These are phyloP conservation scores for Hypoxylon fragiforme DNA, from an alignment of 495 filamentous ascomycete species.

Conservation along the genomic window DNA sequence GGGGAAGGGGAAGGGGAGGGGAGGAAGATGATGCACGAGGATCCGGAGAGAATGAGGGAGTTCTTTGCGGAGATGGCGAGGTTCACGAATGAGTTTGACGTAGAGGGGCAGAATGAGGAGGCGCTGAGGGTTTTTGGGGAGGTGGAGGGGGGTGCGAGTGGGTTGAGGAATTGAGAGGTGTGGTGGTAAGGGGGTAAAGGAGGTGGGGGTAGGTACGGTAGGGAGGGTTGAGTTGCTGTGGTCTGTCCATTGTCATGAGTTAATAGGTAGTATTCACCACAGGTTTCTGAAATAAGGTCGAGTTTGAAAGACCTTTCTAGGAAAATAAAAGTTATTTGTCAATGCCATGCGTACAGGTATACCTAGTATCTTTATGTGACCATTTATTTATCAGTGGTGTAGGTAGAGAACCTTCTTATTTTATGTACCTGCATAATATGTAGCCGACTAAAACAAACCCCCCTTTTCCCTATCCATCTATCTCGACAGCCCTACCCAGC, in stretches of 20 bases:
- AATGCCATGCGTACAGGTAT: no score
- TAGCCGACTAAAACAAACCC: no score
- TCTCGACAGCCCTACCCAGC: background rate
- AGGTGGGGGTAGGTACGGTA: background rate
- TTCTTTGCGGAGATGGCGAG: constrained; percentile 37
- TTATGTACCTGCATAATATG: no score
- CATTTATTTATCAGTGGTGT: no score
- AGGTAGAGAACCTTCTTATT: no score
- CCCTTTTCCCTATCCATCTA: no score
- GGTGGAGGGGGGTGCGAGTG: background rate
- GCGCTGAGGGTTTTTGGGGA: constrained; percentile 27
- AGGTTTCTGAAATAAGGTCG: no score
- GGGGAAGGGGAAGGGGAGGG: constrained; percentile 41
- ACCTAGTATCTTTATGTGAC: no score
- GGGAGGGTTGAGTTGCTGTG: no score
- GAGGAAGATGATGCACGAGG: constrained; percentile 42
- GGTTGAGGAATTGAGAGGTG: background rate
- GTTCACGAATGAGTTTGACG: constrained; percentile 42
- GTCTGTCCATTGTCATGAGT: background rate
- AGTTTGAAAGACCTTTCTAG: no score
- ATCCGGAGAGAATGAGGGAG: constrained; percentile 34
- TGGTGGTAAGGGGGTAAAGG: background rate
- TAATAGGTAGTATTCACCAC: no score
- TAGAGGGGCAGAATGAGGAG: constrained; percentile 36
- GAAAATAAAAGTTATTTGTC: no score